Base-by-base conservation (phyloP, 805 yeast species). In the Ogataea neopini region DNA sequence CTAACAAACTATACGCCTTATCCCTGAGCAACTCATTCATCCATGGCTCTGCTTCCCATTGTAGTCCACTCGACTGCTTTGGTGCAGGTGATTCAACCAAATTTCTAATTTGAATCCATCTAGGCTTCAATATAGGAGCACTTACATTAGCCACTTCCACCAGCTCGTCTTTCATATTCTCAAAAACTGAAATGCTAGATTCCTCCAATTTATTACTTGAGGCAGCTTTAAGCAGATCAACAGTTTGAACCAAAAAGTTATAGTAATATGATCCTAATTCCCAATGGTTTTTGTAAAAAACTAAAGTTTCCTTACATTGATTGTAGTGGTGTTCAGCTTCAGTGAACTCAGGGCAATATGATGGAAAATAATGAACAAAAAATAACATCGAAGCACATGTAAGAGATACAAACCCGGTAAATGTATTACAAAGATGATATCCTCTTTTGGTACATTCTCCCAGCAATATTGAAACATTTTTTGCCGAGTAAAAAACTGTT, bases 121-220 rank as follows among this genome's bases (percentile, higher is more conserved):
- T 49, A 3, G 49, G 18, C 26, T 47, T 50, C n/a, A 51, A 43
- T 3, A 50, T 29, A 6, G 57, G 57, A 9, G 53, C 57, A 7
- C 52, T 47, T 4, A 53, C 52, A 26, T 53, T 53, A 15, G 57
- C 57, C 7, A 50, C 53, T 28, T 50, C 54, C 15, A 53, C 36
- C 22, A 53, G 41, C 45, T 53, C 51, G 23, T 53, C 57, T 34
- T 53, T 53, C 51, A 53, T 48, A 28, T 48, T 46, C 19, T 53
- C 57, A 34, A 53, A 53, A 6, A 41, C 50, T 4, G 53, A 39
- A 8, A 53, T 53, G 39, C 52, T 50, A 8, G 54, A 40, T 4
- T 42, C 39, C 5, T 46, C 42, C 3, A 53, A 19, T 28, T 40
- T 45, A 30, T 53, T 50, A 10, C 33, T 23, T 2, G 54, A 30